A percentile compares a stretch with the other conserved stretches of the same genome.
phyloP scores from a whole-genome alignment of 306 rosid genomes.

The Cucurbita ficifolia region DNA sequence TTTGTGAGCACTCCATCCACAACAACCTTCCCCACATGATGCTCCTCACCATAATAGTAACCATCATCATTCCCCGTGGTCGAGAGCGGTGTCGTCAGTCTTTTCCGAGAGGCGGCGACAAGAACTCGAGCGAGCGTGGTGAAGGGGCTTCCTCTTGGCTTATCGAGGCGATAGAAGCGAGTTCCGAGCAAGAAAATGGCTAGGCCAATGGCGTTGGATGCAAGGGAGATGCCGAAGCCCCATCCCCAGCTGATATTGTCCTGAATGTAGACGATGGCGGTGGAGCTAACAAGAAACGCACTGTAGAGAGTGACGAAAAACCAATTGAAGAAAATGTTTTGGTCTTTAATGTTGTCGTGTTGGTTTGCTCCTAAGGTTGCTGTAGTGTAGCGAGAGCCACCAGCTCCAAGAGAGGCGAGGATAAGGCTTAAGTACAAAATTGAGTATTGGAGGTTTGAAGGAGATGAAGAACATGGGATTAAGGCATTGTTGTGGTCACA shows the following conservation, averaged over 20 bases:
- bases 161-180: slow-evolving; percentile 14
- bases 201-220: neutral
- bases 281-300: slow-evolving; percentile 8
- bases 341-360: slow-evolving; percentile 9
- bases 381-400: slow-evolving; percentile 29
- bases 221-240: slow-evolving; percentile 21
- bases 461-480: neutral
- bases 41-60: slow-evolving; percentile 6
- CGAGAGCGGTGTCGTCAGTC: neutral
- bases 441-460: slow-evolving; percentile 21
- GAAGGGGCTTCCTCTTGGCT: slow-evolving; percentile 29
- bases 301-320: slow-evolving; percentile 18
- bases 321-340: slow-evolving; percentile 24
- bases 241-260: slow-evolving; percentile 29
- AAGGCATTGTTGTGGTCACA: slow-evolving; percentile 2
- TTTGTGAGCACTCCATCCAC: slow-evolving; percentile 6
- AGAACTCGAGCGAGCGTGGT: slow-evolving; percentile 18
- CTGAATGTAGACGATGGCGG: slow-evolving; percentile 20
- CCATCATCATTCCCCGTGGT: neutral
- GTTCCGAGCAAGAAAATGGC: slow-evolving; percentile 16
- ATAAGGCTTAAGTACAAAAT: slow-evolving; percentile 14
- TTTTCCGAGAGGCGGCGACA: slow-evolving; percentile 20
- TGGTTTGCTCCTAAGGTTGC: slow-evolving; percentile 33
- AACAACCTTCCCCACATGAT: neutral
- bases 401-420: slow-evolving; percentile 17